Base-by-base conservation (phyloP, 2,329 filamentous ascomycete species). In the Aureobasidium sp. region DNA sequence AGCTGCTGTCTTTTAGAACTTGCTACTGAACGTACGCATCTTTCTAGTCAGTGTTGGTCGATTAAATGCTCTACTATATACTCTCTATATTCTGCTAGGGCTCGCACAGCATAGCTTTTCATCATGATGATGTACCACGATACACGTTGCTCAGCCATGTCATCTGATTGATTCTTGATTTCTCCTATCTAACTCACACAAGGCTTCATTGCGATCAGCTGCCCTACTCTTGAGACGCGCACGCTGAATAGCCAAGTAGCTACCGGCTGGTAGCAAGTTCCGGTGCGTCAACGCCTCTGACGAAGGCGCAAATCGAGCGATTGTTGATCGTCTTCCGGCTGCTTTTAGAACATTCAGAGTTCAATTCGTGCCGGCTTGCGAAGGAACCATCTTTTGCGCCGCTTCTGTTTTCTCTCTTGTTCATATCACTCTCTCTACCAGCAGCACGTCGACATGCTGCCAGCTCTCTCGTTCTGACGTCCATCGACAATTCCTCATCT, bases 271-370 rank as follows among this genome's bases (percentile, higher is more conserved):
- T 52, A 52, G 20, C 50, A 52, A 27, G 20, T n/a, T 37, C 15
- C 50, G 20, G 20, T 39, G 50, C 50, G 50, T 52, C 48, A 39
- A 52, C 50, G 50, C 50, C 50, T 52, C 50, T 52, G 50, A 39
- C 50, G 50, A 8, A 26, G 34, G 26, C 29, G 47, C 47, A 36
- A 51, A 52, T 52, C 50, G 50, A 52, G 13, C 50, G 50, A 52
- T 52, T 51, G 47, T 36, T n/a, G 47, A 51, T 51, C 47, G 29
- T 26, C 32, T 39, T 52, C 12, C 12, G 32, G 48, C 32, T 51
- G 29, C n/a, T 36, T 51, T 51, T 51, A 23, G 46, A 51, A 51
- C 29, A 51, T 36, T 51, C 29, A 51, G 32, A 51, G 48, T 51
- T 36, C 50, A 53, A 53, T 37, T 41, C 51, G 36, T 27, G 34